These are phyloP conservation scores for Ophiognomonia clavigignenti-juglandacearum DNA, from an alignment of 2,329 filamentous ascomycete genomes.

Conservation along the genomic window DNA sequence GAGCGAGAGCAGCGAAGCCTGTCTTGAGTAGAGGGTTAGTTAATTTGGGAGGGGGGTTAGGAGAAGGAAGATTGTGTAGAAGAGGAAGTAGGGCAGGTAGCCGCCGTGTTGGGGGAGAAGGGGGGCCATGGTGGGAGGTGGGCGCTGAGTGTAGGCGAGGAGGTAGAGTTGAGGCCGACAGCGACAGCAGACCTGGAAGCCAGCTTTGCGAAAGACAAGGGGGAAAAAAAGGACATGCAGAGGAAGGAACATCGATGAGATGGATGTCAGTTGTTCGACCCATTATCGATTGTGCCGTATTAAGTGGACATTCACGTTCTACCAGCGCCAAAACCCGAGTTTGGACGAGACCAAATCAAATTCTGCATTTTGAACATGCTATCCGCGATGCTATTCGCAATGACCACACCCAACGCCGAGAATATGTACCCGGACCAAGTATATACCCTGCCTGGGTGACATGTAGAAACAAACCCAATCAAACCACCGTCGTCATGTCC, in stretches of 20 bases:
- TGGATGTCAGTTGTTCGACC: no score
- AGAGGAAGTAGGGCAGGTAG: slow-evolving; percentile 26
- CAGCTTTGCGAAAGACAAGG: no score
- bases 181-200: no score
- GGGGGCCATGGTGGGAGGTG: neutral
- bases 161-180: no score
- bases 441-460: neutral
- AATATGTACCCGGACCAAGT: slow-evolving; percentile 3
- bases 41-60: no score
- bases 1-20: slow-evolving; percentile 20
- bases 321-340: no score
- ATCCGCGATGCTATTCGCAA: slow-evolving; percentile 10
- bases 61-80: slow-evolving; percentile 20
- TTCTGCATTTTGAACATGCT: slow-evolving; percentile 6
- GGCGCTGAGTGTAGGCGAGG: neutral
- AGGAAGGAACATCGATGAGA: no score
- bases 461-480: slow-evolving; percentile 1
- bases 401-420: slow-evolving; percentile 7
- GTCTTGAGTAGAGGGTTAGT: slow-evolving; percentile 16
- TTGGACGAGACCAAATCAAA: no score
- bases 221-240: no score
- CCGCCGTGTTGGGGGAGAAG: slow-evolving; percentile 16
- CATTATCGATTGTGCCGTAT: no score
- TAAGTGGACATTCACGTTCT: no score
- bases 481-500: neutral